phyloP scores from a whole-genome alignment of 371 early-diverging fungal species.

The Zopfochytrium polystomum region DNA sequence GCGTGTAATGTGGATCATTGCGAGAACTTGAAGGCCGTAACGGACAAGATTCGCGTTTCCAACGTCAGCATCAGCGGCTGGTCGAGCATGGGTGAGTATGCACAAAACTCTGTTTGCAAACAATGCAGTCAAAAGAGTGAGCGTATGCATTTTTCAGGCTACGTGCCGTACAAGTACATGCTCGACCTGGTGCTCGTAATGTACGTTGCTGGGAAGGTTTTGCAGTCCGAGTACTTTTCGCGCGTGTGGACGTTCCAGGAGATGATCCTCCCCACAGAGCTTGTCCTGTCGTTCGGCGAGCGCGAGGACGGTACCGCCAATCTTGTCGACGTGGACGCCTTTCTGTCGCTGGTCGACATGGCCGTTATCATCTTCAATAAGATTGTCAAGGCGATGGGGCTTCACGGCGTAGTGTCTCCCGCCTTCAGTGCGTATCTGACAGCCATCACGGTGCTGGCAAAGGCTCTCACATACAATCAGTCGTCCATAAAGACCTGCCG shows the following conservation, averaged over 20 bases:
- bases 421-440: neutral
- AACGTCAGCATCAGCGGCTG: neutral
- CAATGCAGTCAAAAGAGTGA: neutral
- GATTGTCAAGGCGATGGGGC: neutral
- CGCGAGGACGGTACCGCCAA: neutral
- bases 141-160: neutral
- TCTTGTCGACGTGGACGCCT: conserved; percentile 9
- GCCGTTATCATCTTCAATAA: neutral
- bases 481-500: neutral
- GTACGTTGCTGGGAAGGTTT: neutral
- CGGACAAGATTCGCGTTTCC: too few species aligned
- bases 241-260: conserved; percentile 17
- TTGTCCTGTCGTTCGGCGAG: conserved; percentile 1
- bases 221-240: conserved; percentile 13
- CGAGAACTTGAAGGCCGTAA: neutral
- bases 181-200: neutral
- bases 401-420: neutral
- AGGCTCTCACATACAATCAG: neutral
- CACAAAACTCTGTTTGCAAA: neutral
- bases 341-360: conserved; percentile 1
- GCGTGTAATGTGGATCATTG: neutral
- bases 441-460: neutral
- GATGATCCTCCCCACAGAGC: conserved; percentile 5
- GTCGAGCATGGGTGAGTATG: neutral
- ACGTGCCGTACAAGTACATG: conserved; percentile 10